A percentile compares a stretch with the other conserved stretches of the same genome.
These are phyloP conservation scores for Aspergillus japonicus DNA, from an alignment of 2,329 filamentous ascomycete species.

Conservation along the genomic window DNA sequence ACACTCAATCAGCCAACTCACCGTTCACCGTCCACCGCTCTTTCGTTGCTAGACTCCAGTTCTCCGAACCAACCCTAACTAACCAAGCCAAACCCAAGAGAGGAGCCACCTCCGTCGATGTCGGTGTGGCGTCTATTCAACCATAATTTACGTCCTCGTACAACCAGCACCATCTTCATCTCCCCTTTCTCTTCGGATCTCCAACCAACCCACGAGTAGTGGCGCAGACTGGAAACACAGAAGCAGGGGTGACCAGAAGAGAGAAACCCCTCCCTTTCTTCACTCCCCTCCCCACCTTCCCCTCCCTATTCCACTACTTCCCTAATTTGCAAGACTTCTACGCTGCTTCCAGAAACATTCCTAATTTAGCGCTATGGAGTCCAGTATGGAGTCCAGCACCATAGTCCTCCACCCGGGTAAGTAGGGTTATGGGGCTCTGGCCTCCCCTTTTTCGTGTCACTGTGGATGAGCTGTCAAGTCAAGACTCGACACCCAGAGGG, in stretches of 20 bases:
- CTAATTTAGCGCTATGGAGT: neutral
- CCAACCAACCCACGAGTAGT: neutral
- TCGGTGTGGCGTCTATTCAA: neutral
- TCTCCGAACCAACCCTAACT: neutral
- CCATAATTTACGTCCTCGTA: too few species aligned
- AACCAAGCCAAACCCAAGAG: neutral
- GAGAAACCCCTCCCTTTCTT: neutral
- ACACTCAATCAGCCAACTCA: neutral
- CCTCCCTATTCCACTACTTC: neutral
- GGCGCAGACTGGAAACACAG: neutral
- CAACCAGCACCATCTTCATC: neutral
- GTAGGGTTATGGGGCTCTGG: slow-evolving; percentile 7
- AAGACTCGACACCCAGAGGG: neutral
- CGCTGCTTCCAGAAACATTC: slow-evolving; percentile 25
- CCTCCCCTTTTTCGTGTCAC: neutral
- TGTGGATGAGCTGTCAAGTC: neutral
- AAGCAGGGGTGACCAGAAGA: neutral
- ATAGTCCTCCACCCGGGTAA: neutral
- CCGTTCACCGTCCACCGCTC: neutral
- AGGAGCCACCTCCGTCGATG: neutral
- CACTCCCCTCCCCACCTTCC: neutral
- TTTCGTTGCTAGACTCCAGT: neutral
- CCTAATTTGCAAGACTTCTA: slow-evolving; percentile 11
- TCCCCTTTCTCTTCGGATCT: neutral
- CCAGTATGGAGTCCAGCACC: neutral